Percentiles rank a stretch among this genome's conserved stretches.
Conservation (phyloP, 768 basidiomycete genomes). For the Cubamyces lactineus region DNA sequence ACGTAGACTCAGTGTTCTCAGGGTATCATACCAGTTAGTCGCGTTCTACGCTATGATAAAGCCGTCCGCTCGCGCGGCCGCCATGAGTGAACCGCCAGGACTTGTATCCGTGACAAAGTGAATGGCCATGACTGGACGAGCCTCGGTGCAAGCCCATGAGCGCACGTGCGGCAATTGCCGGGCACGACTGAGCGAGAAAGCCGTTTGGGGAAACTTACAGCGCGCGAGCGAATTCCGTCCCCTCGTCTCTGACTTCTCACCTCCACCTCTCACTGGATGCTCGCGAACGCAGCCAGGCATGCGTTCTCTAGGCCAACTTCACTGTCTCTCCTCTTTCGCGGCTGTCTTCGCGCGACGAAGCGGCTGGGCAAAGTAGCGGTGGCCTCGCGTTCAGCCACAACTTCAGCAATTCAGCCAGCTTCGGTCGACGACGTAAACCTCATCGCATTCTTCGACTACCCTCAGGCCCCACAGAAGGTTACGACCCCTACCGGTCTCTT, state of each 20-base stretch:
- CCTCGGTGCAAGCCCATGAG: background rate
- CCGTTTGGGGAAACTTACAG: background rate
- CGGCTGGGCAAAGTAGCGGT: constrained; percentile 8
- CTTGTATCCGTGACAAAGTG: constrained; percentile 7
- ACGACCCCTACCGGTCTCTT: constrained; percentile 80
- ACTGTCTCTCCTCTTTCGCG: constrained; percentile 44
- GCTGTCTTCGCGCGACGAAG: constrained; percentile 44
- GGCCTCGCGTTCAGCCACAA: constrained; percentile 38
- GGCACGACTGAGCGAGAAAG: background rate
- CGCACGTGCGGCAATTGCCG: constrained; percentile 3
- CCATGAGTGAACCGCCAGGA: too few species aligned
- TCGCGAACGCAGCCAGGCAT: constrained; percentile 44
- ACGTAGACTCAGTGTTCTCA: constrained; percentile 4
- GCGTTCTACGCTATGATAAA: background rate
- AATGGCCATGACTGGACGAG: constrained; percentile 18
- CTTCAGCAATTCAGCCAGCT: constrained; percentile 51
- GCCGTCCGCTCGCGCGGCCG: too few species aligned
- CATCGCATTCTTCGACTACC: constrained; percentile 72
- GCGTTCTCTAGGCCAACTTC: constrained; percentile 42
- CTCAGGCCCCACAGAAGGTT: constrained; percentile 42
- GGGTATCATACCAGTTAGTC: background rate
- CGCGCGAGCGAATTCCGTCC: background rate
- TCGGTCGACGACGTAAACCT: constrained; percentile 69
- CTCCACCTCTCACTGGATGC: constrained; percentile 36
- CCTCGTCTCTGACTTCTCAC: constrained; percentile 15